phyloP scores from a whole-genome alignment of 2,329 filamentous ascomycete genomes.

The Mariannaea sp. region DNA sequence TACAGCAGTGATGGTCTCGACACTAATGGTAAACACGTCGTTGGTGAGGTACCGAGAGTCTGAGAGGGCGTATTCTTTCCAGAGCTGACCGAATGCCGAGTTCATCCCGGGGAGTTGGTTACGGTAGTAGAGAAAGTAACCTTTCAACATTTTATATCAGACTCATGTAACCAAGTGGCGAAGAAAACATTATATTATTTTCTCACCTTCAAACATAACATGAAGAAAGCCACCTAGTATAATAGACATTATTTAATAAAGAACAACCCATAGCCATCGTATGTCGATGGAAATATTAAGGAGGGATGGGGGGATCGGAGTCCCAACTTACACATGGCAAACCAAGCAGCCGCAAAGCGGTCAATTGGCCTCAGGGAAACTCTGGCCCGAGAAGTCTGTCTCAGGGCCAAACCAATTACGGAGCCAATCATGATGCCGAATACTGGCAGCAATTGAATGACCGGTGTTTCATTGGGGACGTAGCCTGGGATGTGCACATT shows the following conservation, averaged over 20 bases:
- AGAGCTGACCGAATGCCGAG: slow-evolving; percentile 80
- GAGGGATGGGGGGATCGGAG: too few species aligned
- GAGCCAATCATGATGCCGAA: slow-evolving; percentile 45
- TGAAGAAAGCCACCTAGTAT: slow-evolving; percentile 76
- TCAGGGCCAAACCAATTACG: slow-evolving; percentile 42
- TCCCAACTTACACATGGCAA: slow-evolving; percentile 58
- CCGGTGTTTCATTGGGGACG: slow-evolving; percentile 48
- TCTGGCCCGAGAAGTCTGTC: slow-evolving; percentile 30
- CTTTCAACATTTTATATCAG: slow-evolving; percentile 44
- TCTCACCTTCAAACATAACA: slow-evolving; percentile 76
- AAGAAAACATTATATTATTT: background rate
- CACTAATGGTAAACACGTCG: slow-evolving; percentile 83
- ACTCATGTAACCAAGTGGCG: background rate
- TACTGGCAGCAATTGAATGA: slow-evolving; percentile 45
- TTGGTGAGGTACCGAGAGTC: slow-evolving; percentile 86
- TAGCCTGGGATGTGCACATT: slow-evolving; percentile 51
- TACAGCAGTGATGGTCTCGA: slow-evolving; percentile 82
- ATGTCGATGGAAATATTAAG: too few species aligned
- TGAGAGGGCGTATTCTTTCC: slow-evolving; percentile 90
- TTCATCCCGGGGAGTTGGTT: slow-evolving; percentile 67
- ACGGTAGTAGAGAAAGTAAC: slow-evolving; percentile 78
- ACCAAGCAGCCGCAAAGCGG: slow-evolving; percentile 56
- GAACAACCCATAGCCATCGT: too few species aligned
- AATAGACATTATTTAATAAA: too few species aligned
- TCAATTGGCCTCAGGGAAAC: slow-evolving; percentile 41